Conservation (phyloP, 805 yeast species). For the Wickerhamiella azymoides region DNA sequence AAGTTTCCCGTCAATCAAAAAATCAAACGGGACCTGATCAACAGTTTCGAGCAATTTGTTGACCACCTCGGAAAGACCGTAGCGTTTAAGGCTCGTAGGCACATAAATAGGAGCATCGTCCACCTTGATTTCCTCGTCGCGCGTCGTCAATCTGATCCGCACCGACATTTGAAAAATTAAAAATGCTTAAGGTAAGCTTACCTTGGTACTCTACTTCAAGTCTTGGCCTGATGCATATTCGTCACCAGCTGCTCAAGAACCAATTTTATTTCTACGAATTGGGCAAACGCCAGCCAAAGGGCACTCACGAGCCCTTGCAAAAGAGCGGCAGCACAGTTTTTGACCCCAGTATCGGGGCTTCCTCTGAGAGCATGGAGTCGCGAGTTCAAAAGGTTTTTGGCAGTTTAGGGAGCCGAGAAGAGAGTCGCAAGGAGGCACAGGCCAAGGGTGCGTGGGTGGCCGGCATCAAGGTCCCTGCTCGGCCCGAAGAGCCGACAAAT, state of each 20-base stretch:
- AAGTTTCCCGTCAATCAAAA: slow-evolving; percentile 72
- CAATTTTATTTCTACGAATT: slow-evolving; percentile 15
- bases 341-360: slow-evolving; percentile 14
- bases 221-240: neutral
- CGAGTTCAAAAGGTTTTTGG: slow-evolving; percentile 24
- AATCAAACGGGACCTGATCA: slow-evolving; percentile 78
- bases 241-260: slow-evolving; percentile 8
- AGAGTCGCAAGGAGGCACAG: slow-evolving; percentile 23
- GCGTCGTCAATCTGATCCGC: slow-evolving; percentile 54
- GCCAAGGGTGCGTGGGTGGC: slow-evolving; percentile 28
- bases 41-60: slow-evolving; percentile 61
- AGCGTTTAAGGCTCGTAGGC: slow-evolving; percentile 74
- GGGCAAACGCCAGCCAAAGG: slow-evolving; percentile 7
- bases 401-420: slow-evolving; percentile 23
- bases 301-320: neutral
- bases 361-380: slow-evolving; percentile 15
- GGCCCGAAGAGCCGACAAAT: slow-evolving; percentile 82
- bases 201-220: no score
- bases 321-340: slow-evolving; percentile 10
- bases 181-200: slow-evolving; percentile 4
- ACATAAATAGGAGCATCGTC: slow-evolving; percentile 74
- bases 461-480: slow-evolving; percentile 69
- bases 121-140: slow-evolving; percentile 63
- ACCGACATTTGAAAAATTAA: slow-evolving; percentile 6
- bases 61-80: slow-evolving; percentile 87